Conservation (phyloP, 805 yeast species). For the Blastobotrys attinorum region DNA sequence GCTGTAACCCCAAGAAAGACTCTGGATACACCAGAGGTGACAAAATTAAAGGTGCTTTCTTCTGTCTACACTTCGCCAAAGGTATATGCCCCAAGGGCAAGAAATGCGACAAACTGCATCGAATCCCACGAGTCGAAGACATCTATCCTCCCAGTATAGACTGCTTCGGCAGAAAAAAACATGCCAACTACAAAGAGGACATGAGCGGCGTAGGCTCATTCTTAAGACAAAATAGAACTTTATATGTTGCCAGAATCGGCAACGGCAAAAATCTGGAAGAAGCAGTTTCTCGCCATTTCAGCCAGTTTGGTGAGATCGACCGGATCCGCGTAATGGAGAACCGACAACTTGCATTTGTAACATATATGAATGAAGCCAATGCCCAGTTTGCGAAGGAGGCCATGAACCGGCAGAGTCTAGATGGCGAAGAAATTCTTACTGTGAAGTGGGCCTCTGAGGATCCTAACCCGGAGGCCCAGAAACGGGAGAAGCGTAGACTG, state of each 20-base stretch:
- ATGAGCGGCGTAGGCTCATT: conserved; percentile 92
- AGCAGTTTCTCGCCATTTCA: conserved; percentile 43
- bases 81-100: conserved; percentile 80
- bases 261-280: conserved; percentile 37
- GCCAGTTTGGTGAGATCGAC: conserved; percentile 70
- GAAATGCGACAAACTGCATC: conserved; percentile 68
- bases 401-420: conserved; percentile 74
- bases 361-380: conserved; percentile 54
- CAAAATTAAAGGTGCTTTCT: conserved; percentile 37
- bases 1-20: conserved; percentile 54
- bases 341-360: conserved; percentile 72
- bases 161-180: conserved; percentile 89
- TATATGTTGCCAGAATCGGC: conserved; percentile 60
- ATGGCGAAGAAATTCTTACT: conserved; percentile 56
- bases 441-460: conserved; percentile 89
- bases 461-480: conserved; percentile 63
- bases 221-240: conserved; percentile 56
- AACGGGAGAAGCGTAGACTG: conserved; percentile 38
- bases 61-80: conserved; percentile 81
- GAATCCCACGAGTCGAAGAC: conserved; percentile 61
- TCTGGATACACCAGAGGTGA: conserved; percentile 72
- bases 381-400: conserved; percentile 97
- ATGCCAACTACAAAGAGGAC: conserved; percentile 75
- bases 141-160: conserved; percentile 57
- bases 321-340: conserved; percentile 51